A percentile compares a stretch with the other conserved stretches of the same genome.
Conservation (phyloP, 2,329 filamentous ascomycete species). For the Gaeumannomyces tritici region DNA sequence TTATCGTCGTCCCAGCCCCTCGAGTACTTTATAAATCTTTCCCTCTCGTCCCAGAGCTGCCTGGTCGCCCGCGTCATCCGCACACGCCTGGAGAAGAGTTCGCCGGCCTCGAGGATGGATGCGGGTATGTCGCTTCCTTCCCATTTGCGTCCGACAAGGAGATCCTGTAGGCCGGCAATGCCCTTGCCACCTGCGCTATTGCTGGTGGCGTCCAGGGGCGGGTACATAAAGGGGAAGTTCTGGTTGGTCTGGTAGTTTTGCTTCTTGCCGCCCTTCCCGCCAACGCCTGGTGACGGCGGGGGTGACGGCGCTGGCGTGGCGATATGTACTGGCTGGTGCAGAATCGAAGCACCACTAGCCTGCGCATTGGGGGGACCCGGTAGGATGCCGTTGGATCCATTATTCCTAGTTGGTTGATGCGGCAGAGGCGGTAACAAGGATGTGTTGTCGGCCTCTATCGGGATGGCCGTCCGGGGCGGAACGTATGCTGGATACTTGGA, state of each 20-base stretch:
- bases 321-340: constrained; percentile 94
- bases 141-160: constrained; percentile 76
- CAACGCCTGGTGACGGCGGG: constrained; percentile 77
- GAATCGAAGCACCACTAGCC: constrained; percentile 62
- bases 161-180: constrained; percentile 67
- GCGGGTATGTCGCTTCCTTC: constrained; percentile 89
- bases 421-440: constrained; percentile 80
- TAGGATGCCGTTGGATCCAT: constrained; percentile 52
- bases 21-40: constrained; percentile 84
- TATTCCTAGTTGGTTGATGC: constrained; percentile 58
- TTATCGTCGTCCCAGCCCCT: constrained; percentile 67
- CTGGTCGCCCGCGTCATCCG: constrained; percentile 85
- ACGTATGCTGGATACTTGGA: constrained; percentile 98
- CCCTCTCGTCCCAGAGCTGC: constrained; percentile 90
- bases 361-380: constrained; percentile 43
- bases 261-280: constrained; percentile 92
- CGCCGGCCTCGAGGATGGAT: constrained; percentile 89
- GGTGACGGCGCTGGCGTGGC: constrained; percentile 96
- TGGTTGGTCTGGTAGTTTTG: constrained; percentile 99
- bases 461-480: constrained; percentile 72
- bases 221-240: constrained; percentile 96
- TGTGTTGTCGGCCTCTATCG: constrained; percentile 81
- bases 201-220: constrained; percentile 78
- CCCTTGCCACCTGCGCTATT: constrained; percentile 89
- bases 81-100: constrained; percentile 82